Evolutionary conservation across 164 flowering plant species (phyloP).

Genomic region (Nymphaea colorata): DNA sequence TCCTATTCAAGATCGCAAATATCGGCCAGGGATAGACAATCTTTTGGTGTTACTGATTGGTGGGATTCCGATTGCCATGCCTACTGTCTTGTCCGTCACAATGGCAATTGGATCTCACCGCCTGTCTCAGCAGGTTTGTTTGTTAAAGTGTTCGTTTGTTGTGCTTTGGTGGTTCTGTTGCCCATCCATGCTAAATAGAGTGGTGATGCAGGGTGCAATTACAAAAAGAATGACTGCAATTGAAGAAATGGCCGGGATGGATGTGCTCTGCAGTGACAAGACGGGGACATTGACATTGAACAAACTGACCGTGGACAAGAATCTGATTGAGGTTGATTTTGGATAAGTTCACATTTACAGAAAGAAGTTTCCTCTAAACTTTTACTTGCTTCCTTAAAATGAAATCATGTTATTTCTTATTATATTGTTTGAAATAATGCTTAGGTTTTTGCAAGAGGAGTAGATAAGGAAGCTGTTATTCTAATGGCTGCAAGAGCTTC

Average conservation of each 20-base stretch:
- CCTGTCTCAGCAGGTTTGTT: conserved; percentile 57
- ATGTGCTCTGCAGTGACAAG: conserved; percentile 79
- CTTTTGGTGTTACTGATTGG: conserved; percentile 71
- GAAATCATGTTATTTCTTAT: background rate
- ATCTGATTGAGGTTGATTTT: conserved; percentile 47
- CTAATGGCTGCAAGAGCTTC: conserved; percentile 69
- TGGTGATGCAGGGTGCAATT: conserved; percentile 51
- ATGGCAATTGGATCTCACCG: conserved; percentile 85
- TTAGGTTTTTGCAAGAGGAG: conserved; percentile 42
- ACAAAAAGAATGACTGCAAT: conserved; percentile 86
- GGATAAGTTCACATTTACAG: too few relatives aligned
- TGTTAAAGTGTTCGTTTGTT: background rate
- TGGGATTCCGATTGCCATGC: conserved; percentile 89
- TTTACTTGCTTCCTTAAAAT: background rate
- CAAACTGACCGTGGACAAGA: conserved; percentile 57
- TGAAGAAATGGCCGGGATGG: conserved; percentile 86
- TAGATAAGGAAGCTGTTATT: conserved; percentile 44
- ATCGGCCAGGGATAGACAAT: conserved; percentile 52
- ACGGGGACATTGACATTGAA: conserved; percentile 70
- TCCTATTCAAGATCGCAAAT: conserved; percentile 28
- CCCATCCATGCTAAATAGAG: background rate
- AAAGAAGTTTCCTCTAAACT: conserved; percentile 1
- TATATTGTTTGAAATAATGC: background rate
- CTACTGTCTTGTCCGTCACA: conserved; percentile 72
- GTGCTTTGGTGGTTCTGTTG: background rate